Base-by-base conservation (phyloP, 257 asterid genomes). In the Solanum sejunctum region DNA sequence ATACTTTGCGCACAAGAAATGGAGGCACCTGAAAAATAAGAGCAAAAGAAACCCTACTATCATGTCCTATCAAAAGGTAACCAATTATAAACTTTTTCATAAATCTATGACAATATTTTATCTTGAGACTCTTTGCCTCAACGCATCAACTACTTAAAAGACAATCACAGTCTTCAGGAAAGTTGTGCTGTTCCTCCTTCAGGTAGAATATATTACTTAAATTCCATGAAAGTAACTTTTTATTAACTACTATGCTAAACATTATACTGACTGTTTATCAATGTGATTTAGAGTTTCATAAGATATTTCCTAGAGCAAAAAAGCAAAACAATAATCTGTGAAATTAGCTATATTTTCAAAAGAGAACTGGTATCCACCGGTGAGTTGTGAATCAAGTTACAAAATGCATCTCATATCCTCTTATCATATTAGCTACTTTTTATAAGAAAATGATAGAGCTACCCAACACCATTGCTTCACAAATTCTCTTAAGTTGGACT, bases 1-100 rank as follows among this genome's bases (percentile, higher is more conserved):
- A 95, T 89, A 95, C 95, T 87, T 97, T 95, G 82, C 98, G 93
- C 41, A 97, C 99, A 75, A 97, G 88, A 89, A 97, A 95, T 49
- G 99, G 98, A 86, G 99, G 99, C 87, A 93, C 99, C 99, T 97
- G 92, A 87, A 85, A 84, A 13, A 83, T n/a, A 36, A 52, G 83
- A 78, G 41, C 54, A 10, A 78, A 78, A 51, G 10, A 5, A 51
- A 52, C 47, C 64, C 17, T 28, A 28, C 15, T 67, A 66, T 32
- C 20, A 18, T 39, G 54, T 70, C 54, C 28, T 18, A 39, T 39
- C 28, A 26, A 6, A 23, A 78, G 49, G 26, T 21, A 78, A 52
- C 64, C 26, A 51, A 78, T 32, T 52, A 78, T 52, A 52, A 5
- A 9, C 47, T 26, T 51, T 75, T 13, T 75, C 16, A 75, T 12